Conservation (phyloP, 495 filamentous ascomycete genomes). For the Clavariopsis aquatica region DNA sequence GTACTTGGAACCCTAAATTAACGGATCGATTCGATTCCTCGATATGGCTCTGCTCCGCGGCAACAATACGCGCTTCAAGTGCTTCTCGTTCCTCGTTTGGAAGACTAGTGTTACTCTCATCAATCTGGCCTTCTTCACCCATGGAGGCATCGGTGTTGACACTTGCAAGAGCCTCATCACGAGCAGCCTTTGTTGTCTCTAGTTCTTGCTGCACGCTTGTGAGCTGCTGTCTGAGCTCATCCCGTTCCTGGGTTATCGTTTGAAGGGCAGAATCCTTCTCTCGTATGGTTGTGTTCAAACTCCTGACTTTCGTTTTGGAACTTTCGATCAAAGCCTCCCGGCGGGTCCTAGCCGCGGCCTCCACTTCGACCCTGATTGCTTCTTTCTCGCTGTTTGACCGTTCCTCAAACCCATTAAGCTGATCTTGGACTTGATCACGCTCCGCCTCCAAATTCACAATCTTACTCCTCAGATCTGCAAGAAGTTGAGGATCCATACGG, state of each 20-base stretch:
- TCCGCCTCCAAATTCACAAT: constrained; percentile 66
- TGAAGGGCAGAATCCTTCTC: constrained; percentile 52
- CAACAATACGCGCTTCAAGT: constrained; percentile 40
- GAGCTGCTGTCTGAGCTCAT: constrained; percentile 30
- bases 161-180: constrained; percentile 35
- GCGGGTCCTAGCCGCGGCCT: constrained; percentile 39
- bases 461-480: constrained; percentile 79
- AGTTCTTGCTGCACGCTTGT: constrained; percentile 43
- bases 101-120: constrained; percentile 31
- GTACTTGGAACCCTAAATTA: constrained; percentile 33
- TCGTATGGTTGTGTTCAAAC: constrained; percentile 47
- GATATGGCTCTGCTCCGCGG: constrained; percentile 52
- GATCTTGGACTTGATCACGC: constrained; percentile 65
- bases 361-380: constrained; percentile 25
- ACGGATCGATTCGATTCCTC: constrained; percentile 45
- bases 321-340: constrained; percentile 55
- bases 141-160: constrained; percentile 27
- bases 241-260: constrained; percentile 53
- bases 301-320: constrained; percentile 60
- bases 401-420: constrained; percentile 54
- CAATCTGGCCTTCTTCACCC: constrained; percentile 45
- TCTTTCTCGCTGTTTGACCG: constrained; percentile 56
- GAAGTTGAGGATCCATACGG: constrained; percentile 86
- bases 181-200: constrained; percentile 24
- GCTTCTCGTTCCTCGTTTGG: constrained; percentile 37